A percentile compares a stretch with the other conserved stretches of the same genome.
phyloP scores from a whole-genome alignment of 1,139 yeast species.

The Blastobotrys capitulatus region DNA sequence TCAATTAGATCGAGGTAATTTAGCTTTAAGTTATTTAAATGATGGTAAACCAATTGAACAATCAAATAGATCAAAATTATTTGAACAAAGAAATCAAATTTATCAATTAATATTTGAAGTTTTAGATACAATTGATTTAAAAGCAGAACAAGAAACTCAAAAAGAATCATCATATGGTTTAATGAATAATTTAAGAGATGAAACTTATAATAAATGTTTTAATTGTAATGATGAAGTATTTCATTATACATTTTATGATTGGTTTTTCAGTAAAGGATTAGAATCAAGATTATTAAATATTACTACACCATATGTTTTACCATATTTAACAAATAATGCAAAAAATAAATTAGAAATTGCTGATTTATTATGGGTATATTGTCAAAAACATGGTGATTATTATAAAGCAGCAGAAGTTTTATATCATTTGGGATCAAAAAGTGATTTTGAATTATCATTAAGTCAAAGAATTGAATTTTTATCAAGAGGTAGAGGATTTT shows the following conservation, averaged over 20 bases:
- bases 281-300: slow-evolving; percentile 73
- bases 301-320: slow-evolving; percentile 73
- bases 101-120: slow-evolving; percentile 72
- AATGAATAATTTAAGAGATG: slow-evolving; percentile 57
- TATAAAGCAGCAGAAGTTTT: slow-evolving; percentile 80
- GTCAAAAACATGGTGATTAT: slow-evolving; percentile 75
- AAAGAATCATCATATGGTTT: slow-evolving; percentile 20
- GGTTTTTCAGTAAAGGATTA: slow-evolving; percentile 78
- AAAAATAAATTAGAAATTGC: slow-evolving; percentile 64
- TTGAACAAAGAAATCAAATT: slow-evolving; percentile 49
- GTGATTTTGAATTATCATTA: slow-evolving; percentile 65
- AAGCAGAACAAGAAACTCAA: slow-evolving; percentile 46
- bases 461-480: slow-evolving; percentile 78
- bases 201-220: slow-evolving; percentile 70
- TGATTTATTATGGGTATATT: slow-evolving; percentile 81
- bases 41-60: slow-evolving; percentile 47
- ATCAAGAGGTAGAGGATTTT: slow-evolving; percentile 89
- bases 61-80: slow-evolving; percentile 35
- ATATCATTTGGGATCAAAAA: slow-evolving; percentile 57
- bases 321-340: slow-evolving; percentile 73
- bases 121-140: slow-evolving; percentile 63
- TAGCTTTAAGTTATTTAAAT: slow-evolving; percentile 49
- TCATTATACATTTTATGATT: slow-evolving; percentile 87
- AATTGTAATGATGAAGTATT: slow-evolving; percentile 71
- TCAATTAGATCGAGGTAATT: slow-evolving; percentile 55